These are phyloP conservation scores for Physaria fendleri DNA, from an alignment of 345 rosid species.

Conservation along the genomic window DNA sequence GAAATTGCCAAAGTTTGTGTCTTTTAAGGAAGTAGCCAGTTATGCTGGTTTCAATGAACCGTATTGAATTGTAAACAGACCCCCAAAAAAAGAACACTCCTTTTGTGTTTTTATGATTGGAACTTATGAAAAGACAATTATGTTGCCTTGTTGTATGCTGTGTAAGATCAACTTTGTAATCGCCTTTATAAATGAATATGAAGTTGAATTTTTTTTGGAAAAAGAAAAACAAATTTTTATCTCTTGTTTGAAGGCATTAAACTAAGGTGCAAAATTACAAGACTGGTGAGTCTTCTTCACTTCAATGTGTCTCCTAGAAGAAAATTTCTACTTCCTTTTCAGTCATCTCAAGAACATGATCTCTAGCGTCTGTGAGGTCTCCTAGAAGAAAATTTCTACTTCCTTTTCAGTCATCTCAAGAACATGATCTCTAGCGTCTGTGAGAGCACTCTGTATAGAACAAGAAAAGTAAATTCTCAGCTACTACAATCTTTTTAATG, in stretches of 20 bases:
- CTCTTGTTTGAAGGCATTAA: no score
- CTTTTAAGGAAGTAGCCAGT: background rate
- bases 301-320: constrained; percentile 41
- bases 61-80: no score
- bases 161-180: no score
- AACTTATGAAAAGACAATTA: no score
- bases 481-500: background rate
- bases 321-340: constrained; percentile 82
- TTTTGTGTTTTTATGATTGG: no score
- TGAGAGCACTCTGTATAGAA: constrained; percentile 60
- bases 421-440: constrained; percentile 90
- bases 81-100: no score
- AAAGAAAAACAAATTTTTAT: no score
- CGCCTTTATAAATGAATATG: no score
- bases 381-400: constrained; percentile 71
- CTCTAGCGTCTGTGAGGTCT: constrained; percentile 75
- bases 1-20: background rate
- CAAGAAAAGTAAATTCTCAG: background rate
- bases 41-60: background rate
- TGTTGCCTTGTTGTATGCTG: no score
- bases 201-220: no score
- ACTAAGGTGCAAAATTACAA: constrained; percentile 19
- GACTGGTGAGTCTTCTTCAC: background rate
- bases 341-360: constrained; percentile 91
- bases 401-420: constrained; percentile 91